Evolutionary conservation across 1,284 basidiomycete genomes (phyloP).

Genomic region (Apiotrichum mycotoxinovorans): DNA sequence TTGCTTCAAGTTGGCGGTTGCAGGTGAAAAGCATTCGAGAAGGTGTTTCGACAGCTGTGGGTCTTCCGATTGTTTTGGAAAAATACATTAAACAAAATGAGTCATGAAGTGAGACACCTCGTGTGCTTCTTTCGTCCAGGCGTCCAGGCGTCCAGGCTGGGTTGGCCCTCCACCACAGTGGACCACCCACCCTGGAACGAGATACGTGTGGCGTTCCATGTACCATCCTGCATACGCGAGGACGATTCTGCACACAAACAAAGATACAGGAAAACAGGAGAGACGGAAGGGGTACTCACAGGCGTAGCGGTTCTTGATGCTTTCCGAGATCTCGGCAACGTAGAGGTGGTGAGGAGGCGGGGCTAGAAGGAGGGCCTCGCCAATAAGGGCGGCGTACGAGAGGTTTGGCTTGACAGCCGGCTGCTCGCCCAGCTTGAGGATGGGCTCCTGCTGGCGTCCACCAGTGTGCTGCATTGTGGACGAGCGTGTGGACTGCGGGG

Average conservation of each 20-base stretch:
- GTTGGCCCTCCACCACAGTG: too few relatives aligned
- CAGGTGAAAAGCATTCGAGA: neutral
- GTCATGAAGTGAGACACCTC: too few relatives aligned
- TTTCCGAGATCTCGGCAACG: constrained; percentile 48
- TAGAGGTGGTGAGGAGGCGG: constrained; percentile 46
- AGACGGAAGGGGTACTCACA: constrained; percentile 34
- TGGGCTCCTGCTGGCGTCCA: constrained; percentile 36
- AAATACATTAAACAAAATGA: too few relatives aligned
- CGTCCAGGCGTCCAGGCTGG: too few relatives aligned
- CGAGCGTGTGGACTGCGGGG: neutral
- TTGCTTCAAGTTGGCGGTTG: too few relatives aligned
- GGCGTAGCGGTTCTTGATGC: constrained; percentile 42
- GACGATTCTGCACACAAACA: neutral
- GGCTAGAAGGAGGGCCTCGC: constrained; percentile 42
- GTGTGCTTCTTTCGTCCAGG: too few relatives aligned
- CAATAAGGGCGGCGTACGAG: constrained; percentile 48
- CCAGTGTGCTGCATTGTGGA: neutral
- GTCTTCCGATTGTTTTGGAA: too few relatives aligned
- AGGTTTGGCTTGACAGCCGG: constrained; percentile 40
- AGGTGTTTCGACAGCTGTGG: too few relatives aligned
- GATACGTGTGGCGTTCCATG: too few relatives aligned
- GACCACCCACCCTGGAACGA: too few relatives aligned
- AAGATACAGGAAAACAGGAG: neutral
- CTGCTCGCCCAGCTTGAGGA: constrained; percentile 42
- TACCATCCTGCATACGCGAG: neutral